Base-by-base conservation (phyloP, 1,284 basidiomycete genomes). In the Ceratobasidium theobromae region DNA sequence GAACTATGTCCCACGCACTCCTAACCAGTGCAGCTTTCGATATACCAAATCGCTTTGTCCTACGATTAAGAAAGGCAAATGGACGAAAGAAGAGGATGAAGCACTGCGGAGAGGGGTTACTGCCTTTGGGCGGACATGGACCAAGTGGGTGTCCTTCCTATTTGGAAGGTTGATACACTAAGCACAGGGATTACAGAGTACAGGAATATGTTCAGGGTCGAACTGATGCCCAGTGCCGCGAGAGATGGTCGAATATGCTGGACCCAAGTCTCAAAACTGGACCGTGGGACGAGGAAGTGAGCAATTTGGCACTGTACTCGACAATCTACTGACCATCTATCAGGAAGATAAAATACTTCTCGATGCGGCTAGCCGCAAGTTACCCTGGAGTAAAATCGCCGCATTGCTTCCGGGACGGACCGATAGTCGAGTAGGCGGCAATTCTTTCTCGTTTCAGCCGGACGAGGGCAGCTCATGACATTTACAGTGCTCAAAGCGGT, bases 201-300 rank as follows among this genome's bases (percentile, higher is more conserved):
- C 54, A 65, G 32, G 54, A 57, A 53, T 60, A 66, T 33, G 65
- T 68, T 11, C 62, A 55, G 25, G 67, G 67, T 21, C 53, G 67
- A 25, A 68, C 67, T 14, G 64, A 60, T n/a, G 53, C 67, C 12
- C 67, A 68, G 51, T 68, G 67, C 43, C 53, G 67, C 21, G 67
- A 68, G 40, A 45, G 67, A 21, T 68, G 67, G 67, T 65, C 65
- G 25, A 68, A 68, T 27, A 48, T 54, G 45, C 35, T 68, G 5
- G 67, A 68, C 38, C 67, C 67, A n/a, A 66, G 48, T 55, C 45
- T 68, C 28, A 66, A 65, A 33, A 66, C 46, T 41, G 55, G 53
- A 25, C 64, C 65, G 9, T 68, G 64, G 64, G 65, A 65, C 4
- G 53, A 48, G 27, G 67, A 68, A 53, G 67, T 68, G 30, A n/a